Evolutionary conservation across 2,329 filamentous ascomycete genomes (phyloP), one percentile per base, ranked within the genome.

Genomic region (Talaromyces sp.): DNA sequence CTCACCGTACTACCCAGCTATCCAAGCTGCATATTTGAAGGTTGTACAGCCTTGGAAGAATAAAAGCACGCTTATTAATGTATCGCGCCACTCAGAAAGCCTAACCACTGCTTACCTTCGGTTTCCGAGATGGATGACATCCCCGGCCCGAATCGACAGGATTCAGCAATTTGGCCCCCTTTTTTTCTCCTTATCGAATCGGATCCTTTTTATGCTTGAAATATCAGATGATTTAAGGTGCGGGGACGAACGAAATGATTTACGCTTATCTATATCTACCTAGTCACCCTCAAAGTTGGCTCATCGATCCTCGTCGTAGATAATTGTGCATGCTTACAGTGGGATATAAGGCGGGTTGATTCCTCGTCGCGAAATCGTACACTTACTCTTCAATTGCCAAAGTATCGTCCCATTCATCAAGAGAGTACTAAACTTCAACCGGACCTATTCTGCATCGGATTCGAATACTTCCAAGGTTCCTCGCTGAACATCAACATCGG

Each of bases 91-190:
- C 52, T n/a, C 49, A 52, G 49, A 14, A 31, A 63, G 16, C 5
- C 19, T 24, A 50, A 16, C 10, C 43, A 22, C 14, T 45, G 27
- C 19, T 24, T 49, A 27, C 54, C 35, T 24, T 47, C 54, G 41
- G 61, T 63, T 43, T 47, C 45, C 54, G 31, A 37, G 57, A 56
- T 56, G 52, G 52, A 37, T 56, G 33, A 37, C 33, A 22, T 39
- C n/a, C 33, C 52, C 33, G 52, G 52, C 52, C 52, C 52, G 33
- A 22, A 56, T 56, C 31, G 1, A 56, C n/a, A 56, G 52, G 49
- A 52, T 33, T n/a, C 5, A 14, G 6, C 11, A 14, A 56, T 33
- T 31, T 50, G 39, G 33, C 54, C n/a, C 43, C 52, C 10, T 56
- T 31, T 24, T 37, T 37, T 14, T 3, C 2, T 54, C 4, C 4